Percentiles rank a stretch among this genome's conserved stretches.
Conservation (phyloP, 2,329 filamentous ascomycete genomes). For the Sporothrix luriei region DNA sequence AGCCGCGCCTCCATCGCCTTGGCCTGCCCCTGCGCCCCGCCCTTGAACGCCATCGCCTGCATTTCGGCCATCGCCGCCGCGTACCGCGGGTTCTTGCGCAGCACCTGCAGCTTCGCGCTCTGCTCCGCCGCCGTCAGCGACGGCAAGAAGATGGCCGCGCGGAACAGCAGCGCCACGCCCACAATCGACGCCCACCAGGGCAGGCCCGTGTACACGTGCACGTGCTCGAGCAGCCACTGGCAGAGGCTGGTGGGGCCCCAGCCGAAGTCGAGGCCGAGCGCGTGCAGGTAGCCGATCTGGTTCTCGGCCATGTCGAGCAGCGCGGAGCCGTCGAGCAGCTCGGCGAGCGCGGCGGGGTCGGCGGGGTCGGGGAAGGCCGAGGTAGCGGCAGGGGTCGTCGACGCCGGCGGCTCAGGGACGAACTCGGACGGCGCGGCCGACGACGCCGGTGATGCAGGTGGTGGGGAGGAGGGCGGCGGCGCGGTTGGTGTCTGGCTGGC, state of each 20-base stretch:
- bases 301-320: slow-evolving; percentile 66
- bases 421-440: background rate
- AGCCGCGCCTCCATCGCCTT: slow-evolving; percentile 51
- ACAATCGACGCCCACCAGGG: slow-evolving; percentile 83
- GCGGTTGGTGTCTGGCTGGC: background rate
- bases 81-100: slow-evolving; percentile 51
- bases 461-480: slow-evolving; percentile 28
- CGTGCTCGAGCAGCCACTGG: slow-evolving; percentile 76
- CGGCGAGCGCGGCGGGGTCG: slow-evolving; percentile 29
- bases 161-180: slow-evolving; percentile 64
- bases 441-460: slow-evolving; percentile 22
- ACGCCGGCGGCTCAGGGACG: background rate
- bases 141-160: slow-evolving; percentile 66
- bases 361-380: slow-evolving; percentile 32
- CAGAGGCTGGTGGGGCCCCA: slow-evolving; percentile 74
- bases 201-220: slow-evolving; percentile 73
- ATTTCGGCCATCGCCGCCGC: slow-evolving; percentile 55
- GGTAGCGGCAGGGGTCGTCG: background rate
- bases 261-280: slow-evolving; percentile 84
- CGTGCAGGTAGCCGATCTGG: slow-evolving; percentile 77
- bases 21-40: slow-evolving; percentile 50
- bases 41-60: slow-evolving; percentile 31
- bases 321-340: slow-evolving; percentile 45
- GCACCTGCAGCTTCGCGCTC: slow-evolving; percentile 59
- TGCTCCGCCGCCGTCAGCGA: slow-evolving; percentile 64